Conservation (phyloP, 768 basidiomycete species). For the Psilocybe tampanensis region DNA sequence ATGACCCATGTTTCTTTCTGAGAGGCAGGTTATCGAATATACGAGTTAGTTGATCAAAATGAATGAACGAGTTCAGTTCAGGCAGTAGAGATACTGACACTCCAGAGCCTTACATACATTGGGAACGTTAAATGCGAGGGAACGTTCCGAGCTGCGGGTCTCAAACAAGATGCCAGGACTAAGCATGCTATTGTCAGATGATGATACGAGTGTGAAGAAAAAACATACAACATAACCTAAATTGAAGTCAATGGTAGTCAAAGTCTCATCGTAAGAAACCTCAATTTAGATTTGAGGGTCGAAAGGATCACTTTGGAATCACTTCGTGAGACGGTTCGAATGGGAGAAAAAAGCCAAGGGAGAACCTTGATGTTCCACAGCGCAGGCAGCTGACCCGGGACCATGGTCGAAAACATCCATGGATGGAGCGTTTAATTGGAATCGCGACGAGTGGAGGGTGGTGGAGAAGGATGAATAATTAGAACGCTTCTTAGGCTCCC, state of each 20-base stretch:
- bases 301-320: conserved; percentile 11
- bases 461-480: conserved; percentile 12
- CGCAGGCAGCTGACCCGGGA: conserved; percentile 22
- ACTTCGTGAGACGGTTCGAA: conserved; percentile 15
- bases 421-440: conserved; percentile 12
- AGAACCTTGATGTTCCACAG: conserved; percentile 16
- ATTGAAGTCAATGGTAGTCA: conserved; percentile 6
- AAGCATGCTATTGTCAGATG: conserved; percentile 22
- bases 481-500: conserved; percentile 4
- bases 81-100: background rate
- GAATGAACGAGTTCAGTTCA: conserved; percentile 12
- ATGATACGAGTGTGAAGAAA: conserved; percentile 24
- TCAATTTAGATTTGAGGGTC: conserved; percentile 20
- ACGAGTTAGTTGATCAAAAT: conserved; percentile 2
- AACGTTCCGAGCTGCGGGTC: conserved; percentile 12
- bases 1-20: conserved; percentile 43
- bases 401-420: conserved; percentile 12
- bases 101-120: conserved; percentile 16
- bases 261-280: conserved; percentile 11
- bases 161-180: conserved; percentile 10
- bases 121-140: conserved; percentile 17
- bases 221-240: conserved; percentile 8
- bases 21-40: background rate
- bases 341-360: conserved; percentile 5
- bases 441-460: conserved; percentile 10